These are phyloP conservation scores for Acanthamoeba royreba DNA, from an alignment of 208 protist genomes.

Conservation along the genomic window DNA sequence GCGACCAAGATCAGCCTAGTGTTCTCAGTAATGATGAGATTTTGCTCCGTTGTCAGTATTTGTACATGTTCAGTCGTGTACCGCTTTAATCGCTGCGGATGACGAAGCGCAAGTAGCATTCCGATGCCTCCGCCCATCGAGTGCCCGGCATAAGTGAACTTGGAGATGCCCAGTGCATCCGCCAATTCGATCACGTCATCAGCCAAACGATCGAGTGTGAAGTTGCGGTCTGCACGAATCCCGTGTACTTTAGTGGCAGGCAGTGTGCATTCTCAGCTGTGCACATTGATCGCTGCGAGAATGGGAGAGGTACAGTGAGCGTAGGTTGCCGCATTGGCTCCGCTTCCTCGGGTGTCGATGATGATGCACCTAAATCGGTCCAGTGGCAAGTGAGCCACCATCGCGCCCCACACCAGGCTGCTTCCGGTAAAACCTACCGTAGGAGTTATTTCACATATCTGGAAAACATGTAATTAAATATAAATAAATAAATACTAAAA, in stretches of 20 bases:
- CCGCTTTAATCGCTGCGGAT: neutral
- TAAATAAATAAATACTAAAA: neutral
- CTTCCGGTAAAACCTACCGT: neutral
- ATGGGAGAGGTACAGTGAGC: neutral
- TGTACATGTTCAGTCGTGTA: no score
- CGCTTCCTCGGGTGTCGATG: neutral
- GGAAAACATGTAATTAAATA: neutral
- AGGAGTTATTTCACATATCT: neutral
- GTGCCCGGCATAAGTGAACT: neutral
- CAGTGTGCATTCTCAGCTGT: neutral
- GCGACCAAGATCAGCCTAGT: neutral
- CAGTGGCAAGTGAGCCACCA: neutral
- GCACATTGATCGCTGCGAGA: no score
- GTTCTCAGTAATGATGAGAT: no score
- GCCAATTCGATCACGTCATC: conserved; percentile 1
- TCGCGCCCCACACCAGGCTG: neutral
- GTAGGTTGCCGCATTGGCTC: neutral
- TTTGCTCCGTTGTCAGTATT: no score
- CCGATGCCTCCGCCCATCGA: conserved; percentile 26
- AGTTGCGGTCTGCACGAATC: neutral
- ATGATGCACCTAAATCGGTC: neutral
- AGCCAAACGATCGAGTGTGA: neutral
- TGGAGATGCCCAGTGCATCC: neutral
- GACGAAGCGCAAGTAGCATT: neutral
- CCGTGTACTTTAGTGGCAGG: neutral